Base-by-base conservation (phyloP, 2,329 filamentous ascomycete genomes). In the Aspergillus ochraceus region DNA sequence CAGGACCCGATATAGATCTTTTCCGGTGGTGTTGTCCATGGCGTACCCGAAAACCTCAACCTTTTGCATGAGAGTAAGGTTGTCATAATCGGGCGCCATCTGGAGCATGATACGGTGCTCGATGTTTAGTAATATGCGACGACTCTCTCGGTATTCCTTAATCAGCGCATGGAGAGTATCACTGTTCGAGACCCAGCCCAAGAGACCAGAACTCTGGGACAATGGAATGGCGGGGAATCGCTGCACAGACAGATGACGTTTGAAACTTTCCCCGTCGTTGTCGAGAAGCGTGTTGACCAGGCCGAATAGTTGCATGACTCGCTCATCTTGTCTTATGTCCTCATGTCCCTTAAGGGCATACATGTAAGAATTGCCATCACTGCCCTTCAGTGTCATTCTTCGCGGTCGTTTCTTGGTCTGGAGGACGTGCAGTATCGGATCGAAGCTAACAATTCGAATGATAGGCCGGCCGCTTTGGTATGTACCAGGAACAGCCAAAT, bases 41-140 rank as follows among this genome's bases (percentile, higher is more conserved):
- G 95, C 96, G 74, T 99, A 99, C 32, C 95, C 94, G 73, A 99
- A 99, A 11, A 99, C 95, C 76, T 99, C 96, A 0, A 99, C 96
- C 80, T 99, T 99, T 74, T 99, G 96, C 95, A 99, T 98, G 39
- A 99, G 85, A 0, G 96, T 98, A 51, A 99, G 87, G 70, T 97
- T 97, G 73, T 99, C 95, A 71, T 98, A 99, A 74, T 99, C 95
- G 0, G 95, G 96, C 24, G 95, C 95, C 95, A 99, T 99, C 76
- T 99, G 96, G 58, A 99, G 82, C 95, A 99, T 99, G 75, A 99
- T 99, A 49, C 96, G 90, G 74, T 99, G 95, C 79, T 99, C 95
- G 65, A 99, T 99, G 72, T 99, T 99, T 66, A 99, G 88, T 45
- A 99, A 81, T 65, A 99, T 99, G 80, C 97, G 97, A 57, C 95